Evolutionary conservation across 75 land plant species (phyloP), one percentile per base, ranked within the genome.

Genomic region (Cryptomeria japonica): DNA sequence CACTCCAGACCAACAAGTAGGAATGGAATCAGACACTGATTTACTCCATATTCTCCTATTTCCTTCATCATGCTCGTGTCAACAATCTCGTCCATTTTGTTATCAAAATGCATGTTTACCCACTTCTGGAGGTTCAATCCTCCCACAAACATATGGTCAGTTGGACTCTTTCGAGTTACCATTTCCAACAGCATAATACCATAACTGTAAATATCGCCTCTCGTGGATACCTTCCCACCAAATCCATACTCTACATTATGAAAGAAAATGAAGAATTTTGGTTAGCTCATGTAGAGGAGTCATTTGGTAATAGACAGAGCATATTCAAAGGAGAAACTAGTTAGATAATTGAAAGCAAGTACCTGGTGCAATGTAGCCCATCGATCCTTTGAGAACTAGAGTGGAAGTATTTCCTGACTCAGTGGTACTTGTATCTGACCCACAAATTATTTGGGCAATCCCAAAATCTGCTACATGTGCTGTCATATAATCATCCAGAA

Each of bases 401-500:
- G 55, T 51, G 2, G 55, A 51, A 51, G 55, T 51, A 14, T 16
- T 51, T 51, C 55, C 55, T 51, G 55, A 51, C 2, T 51, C 2
- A 51, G 14, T 51, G 55, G 55, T 51, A 51, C 3, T 51, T 1
- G 2, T 51, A 0, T 51, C 72, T 25, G 72, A 25, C 9, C 72
- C 72, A 7, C 72, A 68, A 68, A 68, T 14, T 28, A 68, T 68
- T 68, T 3, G 9, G 31, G 82, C 32, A 31, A 38, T 79, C 42
- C 82, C 82, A 79, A 79, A 79, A 79, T 79, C 82, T 37, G 82
- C 32, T 28, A 79, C 82, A 79, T 79, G 82, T 15, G 82, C 41
- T 15, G 42, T 51, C 55, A 51, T 51, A 51, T 51, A 15, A 0
- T 51, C 55, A 16, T 51, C 55, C 55, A 51, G 0, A 51, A 51